These are phyloP conservation scores for Sphagnum contortum DNA, from an alignment of 225 moss, liverwort and hornwort genomes.

Conservation along the genomic window DNA sequence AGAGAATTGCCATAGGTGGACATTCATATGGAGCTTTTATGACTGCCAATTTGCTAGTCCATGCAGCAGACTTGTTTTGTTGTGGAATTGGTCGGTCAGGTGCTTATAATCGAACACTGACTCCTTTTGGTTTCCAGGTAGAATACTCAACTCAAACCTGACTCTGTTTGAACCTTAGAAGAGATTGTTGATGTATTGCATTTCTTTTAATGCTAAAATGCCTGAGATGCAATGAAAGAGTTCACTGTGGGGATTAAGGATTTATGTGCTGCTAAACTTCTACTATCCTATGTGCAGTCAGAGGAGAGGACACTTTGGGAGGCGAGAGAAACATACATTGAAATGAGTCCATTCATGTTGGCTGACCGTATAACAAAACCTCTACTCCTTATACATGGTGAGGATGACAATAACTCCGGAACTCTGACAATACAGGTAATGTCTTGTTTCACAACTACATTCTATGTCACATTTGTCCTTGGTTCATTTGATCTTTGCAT, in stretches of 20 bases:
- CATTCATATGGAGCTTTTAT: slow-evolving; percentile 99
- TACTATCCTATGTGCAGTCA: slow-evolving; percentile 29
- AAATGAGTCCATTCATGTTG: slow-evolving; percentile 97
- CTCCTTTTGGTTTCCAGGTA: slow-evolving; percentile 99
- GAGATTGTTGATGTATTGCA: neutral
- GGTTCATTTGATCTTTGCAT: neutral
- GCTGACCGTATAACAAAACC: slow-evolving; percentile 87
- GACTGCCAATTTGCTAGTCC: slow-evolving; percentile 92
- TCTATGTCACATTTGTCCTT: neutral
- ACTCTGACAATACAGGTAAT: slow-evolving; percentile 93
- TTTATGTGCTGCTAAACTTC: neutral
- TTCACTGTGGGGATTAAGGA: neutral
- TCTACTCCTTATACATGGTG: slow-evolving; percentile 85
- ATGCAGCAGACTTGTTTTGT: slow-evolving; percentile 73
- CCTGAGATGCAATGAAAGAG: neutral
- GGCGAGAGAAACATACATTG: slow-evolving; percentile 75
- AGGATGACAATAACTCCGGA: slow-evolving; percentile 97
- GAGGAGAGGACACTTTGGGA: slow-evolving; percentile 99
- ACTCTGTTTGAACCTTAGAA: no score
- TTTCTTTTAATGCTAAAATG: neutral
- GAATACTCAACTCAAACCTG: neutral
- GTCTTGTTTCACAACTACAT: neutral
- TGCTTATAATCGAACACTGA: slow-evolving; percentile 92
- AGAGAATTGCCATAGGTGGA: slow-evolving; percentile 86
- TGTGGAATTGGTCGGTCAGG: slow-evolving; percentile 94